Base-by-base conservation (phyloP, 768 basidiomycete genomes). In the Tricholoma terreum region DNA sequence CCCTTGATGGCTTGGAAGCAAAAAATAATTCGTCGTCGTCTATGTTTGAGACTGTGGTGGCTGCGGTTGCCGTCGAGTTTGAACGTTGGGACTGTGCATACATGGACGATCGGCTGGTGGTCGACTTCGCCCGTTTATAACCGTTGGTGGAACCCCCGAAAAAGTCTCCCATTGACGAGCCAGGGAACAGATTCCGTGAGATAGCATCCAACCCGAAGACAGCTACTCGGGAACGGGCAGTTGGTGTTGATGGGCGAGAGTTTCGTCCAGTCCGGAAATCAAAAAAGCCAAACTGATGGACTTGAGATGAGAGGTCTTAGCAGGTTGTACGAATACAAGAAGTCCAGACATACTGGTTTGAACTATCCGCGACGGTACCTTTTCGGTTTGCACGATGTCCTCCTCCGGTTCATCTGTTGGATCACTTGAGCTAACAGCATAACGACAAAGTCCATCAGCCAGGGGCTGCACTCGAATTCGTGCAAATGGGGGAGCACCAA, bases 201-300 rank as follows among this genome's bases (percentile, higher is more conserved):
- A 98, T 88, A 17, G 85, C 89, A 65, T 98, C 94, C 52, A 98
- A 78, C 33, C 90, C 86, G 67, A 96, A 93, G 51, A 93, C 91
- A n/a, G 89, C 85, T 2, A 86, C 90, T 60, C 89, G 86, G n/a
- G 86, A 82, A 46, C 79, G 83, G 0, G 85, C 82, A 0, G 90
- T 91, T 3, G 94, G 95, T 0, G 94, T 98, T 2, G 87, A 83
- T 5, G 95, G 94, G n/a, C 81, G 73, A 19, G 94, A 86, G 53
- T 81, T 84, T 56, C 68, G 74, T 31, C 86, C 86, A 0, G 92
- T 92, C 27, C 82, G 82, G 71, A 95, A 94, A 67, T 90, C 87
- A 75, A 94, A 96, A 53, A 97, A 73, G 14, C 93, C 92, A 58
- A 85, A 94, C 67, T 91, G 90, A 65, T 94, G 90, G 55, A 93